These are phyloP conservation scores for Boletus edulis DNA, from an alignment of 768 basidiomycete genomes.

Conservation along the genomic window DNA sequence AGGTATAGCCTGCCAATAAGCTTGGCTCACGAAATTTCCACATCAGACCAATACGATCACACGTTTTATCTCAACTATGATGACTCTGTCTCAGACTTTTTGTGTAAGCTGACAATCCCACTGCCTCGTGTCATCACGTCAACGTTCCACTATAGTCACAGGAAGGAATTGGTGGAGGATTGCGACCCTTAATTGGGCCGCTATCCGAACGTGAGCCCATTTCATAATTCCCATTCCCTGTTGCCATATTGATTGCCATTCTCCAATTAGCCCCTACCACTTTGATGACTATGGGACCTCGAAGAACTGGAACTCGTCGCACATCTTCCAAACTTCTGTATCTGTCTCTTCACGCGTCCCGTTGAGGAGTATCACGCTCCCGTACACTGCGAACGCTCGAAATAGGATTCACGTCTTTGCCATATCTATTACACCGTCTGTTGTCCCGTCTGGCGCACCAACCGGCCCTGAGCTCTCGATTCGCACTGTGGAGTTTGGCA, in stretches of 20 bases:
- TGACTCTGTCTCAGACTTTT: slow-evolving; percentile 32
- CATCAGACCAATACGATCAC: slow-evolving; percentile 31
- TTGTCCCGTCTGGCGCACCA: slow-evolving; percentile 24
- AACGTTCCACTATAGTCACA: slow-evolving; percentile 32
- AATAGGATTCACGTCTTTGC: slow-evolving; percentile 47
- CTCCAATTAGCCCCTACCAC: slow-evolving; percentile 40
- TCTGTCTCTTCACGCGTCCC: slow-evolving; percentile 40
- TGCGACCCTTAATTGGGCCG: slow-evolving; percentile 40
- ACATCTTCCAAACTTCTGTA: slow-evolving; percentile 46
- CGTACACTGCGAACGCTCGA: slow-evolving; percentile 20
- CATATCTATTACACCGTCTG: slow-evolving; percentile 38
- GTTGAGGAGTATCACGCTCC: slow-evolving; percentile 45
- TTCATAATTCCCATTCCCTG: too few species aligned
- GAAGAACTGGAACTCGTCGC: slow-evolving; percentile 41
- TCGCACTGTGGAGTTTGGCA: slow-evolving; percentile 43
- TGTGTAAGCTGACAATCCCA: slow-evolving; percentile 26
- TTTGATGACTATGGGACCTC: slow-evolving; percentile 34
- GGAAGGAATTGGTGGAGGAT: slow-evolving; percentile 46
- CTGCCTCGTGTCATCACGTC: neutral
- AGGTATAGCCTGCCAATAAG: neutral
- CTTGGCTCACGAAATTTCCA: neutral
- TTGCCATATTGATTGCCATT: neutral
- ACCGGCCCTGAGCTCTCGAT: slow-evolving; percentile 35
- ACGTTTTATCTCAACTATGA: slow-evolving; percentile 40
- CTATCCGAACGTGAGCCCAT: slow-evolving; percentile 40